These are phyloP conservation scores for Colletotrichum tanaceti DNA, from an alignment of 2,329 filamentous ascomycete genomes.

Conservation along the genomic window DNA sequence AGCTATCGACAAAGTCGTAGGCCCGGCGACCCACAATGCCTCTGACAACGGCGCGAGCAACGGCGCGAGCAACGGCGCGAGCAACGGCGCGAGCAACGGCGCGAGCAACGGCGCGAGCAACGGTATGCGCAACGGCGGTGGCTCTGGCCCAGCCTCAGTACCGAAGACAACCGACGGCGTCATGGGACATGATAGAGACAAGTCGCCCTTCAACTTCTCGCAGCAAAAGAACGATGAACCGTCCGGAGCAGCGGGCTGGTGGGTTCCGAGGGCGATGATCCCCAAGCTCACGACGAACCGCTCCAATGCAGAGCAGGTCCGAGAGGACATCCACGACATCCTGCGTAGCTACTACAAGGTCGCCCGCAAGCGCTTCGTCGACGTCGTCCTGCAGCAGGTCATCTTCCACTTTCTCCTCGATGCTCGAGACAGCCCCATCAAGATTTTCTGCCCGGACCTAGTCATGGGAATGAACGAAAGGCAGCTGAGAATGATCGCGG, in stretches of 20 bases:
- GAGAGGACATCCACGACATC: constrained; percentile 69
- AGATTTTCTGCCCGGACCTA: constrained; percentile 62
- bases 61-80: neutral
- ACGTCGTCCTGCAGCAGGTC: constrained; percentile 70
- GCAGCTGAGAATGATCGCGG: constrained; percentile 67
- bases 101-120: neutral
- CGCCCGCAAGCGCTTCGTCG: constrained; percentile 70
- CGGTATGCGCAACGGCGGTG: too few species aligned
- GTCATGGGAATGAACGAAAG: constrained; percentile 60
- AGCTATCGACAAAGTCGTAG: neutral
- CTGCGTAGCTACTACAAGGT: constrained; percentile 72
- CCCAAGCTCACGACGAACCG: constrained; percentile 40
- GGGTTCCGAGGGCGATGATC: constrained; percentile 29
- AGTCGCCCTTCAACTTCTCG: neutral
- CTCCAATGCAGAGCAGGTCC: constrained; percentile 44
- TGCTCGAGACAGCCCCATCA: constrained; percentile 62
- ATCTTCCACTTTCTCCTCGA: constrained; percentile 65
- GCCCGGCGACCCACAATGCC: neutral
- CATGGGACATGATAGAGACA: neutral
- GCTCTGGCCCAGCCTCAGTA: neutral
- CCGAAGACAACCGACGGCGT: neutral
- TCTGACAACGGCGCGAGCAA: too few species aligned
- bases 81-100: too few species aligned
- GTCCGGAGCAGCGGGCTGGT: constrained; percentile 1
- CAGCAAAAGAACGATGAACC: neutral